Conservation (phyloP, 768 basidiomycete genomes). For the Pulveroboletus sp. region DNA sequence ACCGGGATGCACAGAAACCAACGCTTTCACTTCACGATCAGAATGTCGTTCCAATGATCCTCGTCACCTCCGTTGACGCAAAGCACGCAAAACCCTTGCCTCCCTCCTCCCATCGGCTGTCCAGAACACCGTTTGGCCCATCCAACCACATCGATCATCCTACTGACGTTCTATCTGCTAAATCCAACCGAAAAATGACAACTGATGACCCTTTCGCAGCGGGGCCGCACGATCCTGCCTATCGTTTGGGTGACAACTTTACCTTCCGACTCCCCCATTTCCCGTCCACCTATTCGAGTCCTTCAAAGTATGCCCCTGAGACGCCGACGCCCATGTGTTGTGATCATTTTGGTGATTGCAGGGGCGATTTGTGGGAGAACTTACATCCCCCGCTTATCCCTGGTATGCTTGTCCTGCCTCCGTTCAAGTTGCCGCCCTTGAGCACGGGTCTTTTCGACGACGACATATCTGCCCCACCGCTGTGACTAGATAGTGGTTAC, state of each 20-base stretch:
- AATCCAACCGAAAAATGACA: neutral
- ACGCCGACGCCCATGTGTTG: conserved; percentile 27
- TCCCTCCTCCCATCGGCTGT: conserved; percentile 5
- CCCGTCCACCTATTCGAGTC: neutral
- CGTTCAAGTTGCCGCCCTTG: conserved; percentile 22
- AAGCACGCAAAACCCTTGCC: conserved; percentile 21
- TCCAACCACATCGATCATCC: conserved; percentile 6
- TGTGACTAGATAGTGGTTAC: neutral
- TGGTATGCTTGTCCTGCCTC: conserved; percentile 17
- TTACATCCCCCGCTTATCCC: conserved; percentile 22
- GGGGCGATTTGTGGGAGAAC: conserved; percentile 22
- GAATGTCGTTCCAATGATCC: conserved; percentile 16
- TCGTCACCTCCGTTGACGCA: conserved; percentile 25
- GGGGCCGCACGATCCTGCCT: neutral
- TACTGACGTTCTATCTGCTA: conserved; percentile 1
- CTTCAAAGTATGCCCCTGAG: conserved; percentile 10
- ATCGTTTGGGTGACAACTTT: neutral
- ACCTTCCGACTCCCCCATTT: conserved; percentile 16
- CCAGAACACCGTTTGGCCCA: conserved; percentile 11
- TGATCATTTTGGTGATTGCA: conserved; percentile 21
- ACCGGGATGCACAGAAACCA: neutral
- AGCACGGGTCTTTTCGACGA: conserved; percentile 10
- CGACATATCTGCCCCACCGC: neutral
- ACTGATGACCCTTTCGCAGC: conserved; percentile 17
- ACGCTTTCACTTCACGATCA: neutral